Base-by-base conservation (phyloP, 169 alveolate species). In the Cryptosporidium muris region DNA sequence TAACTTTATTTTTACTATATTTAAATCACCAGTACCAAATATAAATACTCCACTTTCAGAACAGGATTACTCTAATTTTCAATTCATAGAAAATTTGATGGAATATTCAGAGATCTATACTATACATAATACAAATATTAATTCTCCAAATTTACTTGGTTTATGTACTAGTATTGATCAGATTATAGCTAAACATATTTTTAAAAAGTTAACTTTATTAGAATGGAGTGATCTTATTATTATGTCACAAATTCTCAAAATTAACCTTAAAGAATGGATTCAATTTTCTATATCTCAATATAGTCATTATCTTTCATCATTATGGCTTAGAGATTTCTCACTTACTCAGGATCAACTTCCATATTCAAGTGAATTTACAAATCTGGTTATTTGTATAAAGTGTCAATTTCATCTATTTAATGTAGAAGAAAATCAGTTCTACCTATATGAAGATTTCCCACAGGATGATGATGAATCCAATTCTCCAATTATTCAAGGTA, bases 181-280 rank as follows among this genome's bases (percentile, higher is more conserved):
- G 14, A 74, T 74, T 2, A 37, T 74, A 12, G 85, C 54, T 40
- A 58, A 45, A 42, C 67, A 58, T 51, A 58, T 74, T 60, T n/a
- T 74, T 40, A 58, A 47, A 0, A 74, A 74, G 3, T 48, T 74
- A 6, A 74, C 60, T 25, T 54, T 58, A 8, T 58, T 74, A n/a
- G 85, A 74, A 25, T 74, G 85, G 85, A 1, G n/a, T 1, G 45
- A 25, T 74, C 11, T 74, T 2, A n/a, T 60, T 14, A 58, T 74
- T 9, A 74, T 60, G 58, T 74, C 74, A 45, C 47, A 74, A 14
- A 37, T 34, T 74, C 40, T 74, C 47, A 43, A 54, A 34, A 42
- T 74, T 58, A 58, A 25, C 14, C 60, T 74, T 74, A 74, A 74
- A 58, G 16, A 60, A n/a, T 74, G 85, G 85, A 37, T 74, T 48